phyloP scores from a whole-genome alignment of 805 yeast genomes.

The Nematodospora valgi region DNA sequence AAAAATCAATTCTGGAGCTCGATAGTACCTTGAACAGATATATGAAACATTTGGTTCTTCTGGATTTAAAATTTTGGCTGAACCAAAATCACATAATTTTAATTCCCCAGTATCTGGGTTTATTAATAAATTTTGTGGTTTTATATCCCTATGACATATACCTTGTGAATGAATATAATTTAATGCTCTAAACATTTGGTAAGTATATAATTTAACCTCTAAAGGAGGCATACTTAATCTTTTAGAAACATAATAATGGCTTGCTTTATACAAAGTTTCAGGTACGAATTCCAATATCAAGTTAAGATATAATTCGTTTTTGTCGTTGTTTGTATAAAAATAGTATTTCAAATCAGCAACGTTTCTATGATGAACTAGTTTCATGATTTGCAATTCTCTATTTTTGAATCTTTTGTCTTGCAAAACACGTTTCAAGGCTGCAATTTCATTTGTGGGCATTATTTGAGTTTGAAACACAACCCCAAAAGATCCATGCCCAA shows the following conservation, averaged over 20 bases:
- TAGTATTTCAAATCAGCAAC: conserved; percentile 85
- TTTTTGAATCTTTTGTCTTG: conserved; percentile 94
- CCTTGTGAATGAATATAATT: conserved; percentile 75
- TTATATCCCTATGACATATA: conserved; percentile 90
- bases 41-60: conserved; percentile 93
- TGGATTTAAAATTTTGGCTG: conserved; percentile 87
- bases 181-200: conserved; percentile 71
- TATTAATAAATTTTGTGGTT: conserved; percentile 84
- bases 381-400: conserved; percentile 95
- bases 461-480: conserved; percentile 90
- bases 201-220: conserved; percentile 83
- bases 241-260: conserved; percentile 75
- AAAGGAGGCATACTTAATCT: conserved; percentile 80
- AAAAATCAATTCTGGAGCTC: conserved; percentile 97
- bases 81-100: conserved; percentile 94
- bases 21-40: conserved; percentile 92
- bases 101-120: conserved; percentile 82
- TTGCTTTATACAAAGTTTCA: conserved; percentile 90
- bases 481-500: conserved; percentile 99
- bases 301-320: conserved; percentile 79
- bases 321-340: conserved; percentile 73
- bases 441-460: conserved; percentile 68
- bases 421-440: conserved; percentile 93
- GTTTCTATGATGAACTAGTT: conserved; percentile 78
- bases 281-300: conserved; percentile 90